Evolutionary conservation across 1,139 yeast genomes (phyloP).

Genomic region (Candida sojae): DNA sequence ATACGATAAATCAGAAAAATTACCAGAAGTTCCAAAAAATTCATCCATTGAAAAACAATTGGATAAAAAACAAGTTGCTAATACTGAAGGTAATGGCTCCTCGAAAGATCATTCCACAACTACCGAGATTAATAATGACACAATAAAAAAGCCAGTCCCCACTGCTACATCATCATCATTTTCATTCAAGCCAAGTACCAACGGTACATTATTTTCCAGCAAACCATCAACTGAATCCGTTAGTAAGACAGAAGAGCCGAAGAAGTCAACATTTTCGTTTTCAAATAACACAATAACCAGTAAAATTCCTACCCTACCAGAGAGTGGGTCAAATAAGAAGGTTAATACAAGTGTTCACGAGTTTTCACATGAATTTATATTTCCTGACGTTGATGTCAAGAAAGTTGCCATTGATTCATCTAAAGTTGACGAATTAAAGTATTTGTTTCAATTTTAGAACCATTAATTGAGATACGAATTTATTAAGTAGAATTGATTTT

Average conservation of each 20-base stretch:
- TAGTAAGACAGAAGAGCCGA: neutral
- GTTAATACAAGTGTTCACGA: slow-evolving; percentile 13
- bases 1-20: slow-evolving; percentile 33
- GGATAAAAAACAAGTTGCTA: neutral
- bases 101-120: neutral
- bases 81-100: neutral
- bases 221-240: neutral
- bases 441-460: slow-evolving; percentile 10
- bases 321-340: slow-evolving; percentile 15
- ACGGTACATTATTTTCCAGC: neutral
- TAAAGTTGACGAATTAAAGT: slow-evolving; percentile 30
- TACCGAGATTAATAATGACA: no score
- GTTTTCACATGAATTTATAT: slow-evolving; percentile 16
- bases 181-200: neutral
- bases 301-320: neutral
- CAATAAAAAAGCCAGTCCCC: neutral
- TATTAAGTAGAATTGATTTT: neutral
- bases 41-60: neutral
- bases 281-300: neutral
- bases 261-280: neutral
- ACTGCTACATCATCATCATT: slow-evolving; percentile 1
- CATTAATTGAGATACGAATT: neutral
- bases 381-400: slow-evolving; percentile 32
- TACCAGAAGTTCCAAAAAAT: slow-evolving; percentile 18
- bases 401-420: slow-evolving; percentile 23